Evolutionary conservation across 129 eudicot genomes (phyloP).

Genomic region (Artemisia annua): DNA sequence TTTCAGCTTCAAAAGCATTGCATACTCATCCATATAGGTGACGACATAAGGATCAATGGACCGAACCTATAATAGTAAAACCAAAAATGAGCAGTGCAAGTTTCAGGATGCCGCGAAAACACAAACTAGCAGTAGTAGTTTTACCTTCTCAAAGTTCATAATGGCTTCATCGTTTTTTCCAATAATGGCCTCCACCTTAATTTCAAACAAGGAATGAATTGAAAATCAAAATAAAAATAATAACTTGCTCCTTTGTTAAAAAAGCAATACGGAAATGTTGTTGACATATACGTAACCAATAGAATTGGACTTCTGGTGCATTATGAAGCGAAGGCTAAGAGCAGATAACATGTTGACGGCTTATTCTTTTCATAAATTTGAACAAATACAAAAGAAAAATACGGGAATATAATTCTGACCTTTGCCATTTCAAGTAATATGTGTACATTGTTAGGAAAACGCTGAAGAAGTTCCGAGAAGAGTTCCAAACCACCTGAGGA

Average conservation of each 20-base stretch:
- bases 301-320: too few relatives aligned
- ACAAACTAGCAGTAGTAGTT: slow-evolving; percentile 4
- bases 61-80: too few relatives aligned
- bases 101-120: slow-evolving; percentile 8
- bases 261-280: too few relatives aligned
- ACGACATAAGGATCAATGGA: too few relatives aligned
- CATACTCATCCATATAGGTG: too few relatives aligned
- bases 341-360: background rate
- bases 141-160: slow-evolving; percentile 84
- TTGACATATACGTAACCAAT: too few relatives aligned
- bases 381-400: background rate
- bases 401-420: slow-evolving; percentile 39
- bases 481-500: slow-evolving; percentile 87
- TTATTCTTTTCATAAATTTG: background rate
- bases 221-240: background rate
- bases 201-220: slow-evolving; percentile 32
- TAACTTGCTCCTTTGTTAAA: too few relatives aligned
- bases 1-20: too few relatives aligned
- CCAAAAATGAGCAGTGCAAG: too few relatives aligned
- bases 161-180: slow-evolving; percentile 94
- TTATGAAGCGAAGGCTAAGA: too few relatives aligned
- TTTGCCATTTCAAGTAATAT: slow-evolving; percentile 96
- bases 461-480: slow-evolving; percentile 81
- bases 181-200: slow-evolving; percentile 84
- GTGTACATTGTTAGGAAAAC: slow-evolving; percentile 88